Conservation (phyloP, 495 filamentous ascomycete species). For the Tetracladium setigerum region DNA sequence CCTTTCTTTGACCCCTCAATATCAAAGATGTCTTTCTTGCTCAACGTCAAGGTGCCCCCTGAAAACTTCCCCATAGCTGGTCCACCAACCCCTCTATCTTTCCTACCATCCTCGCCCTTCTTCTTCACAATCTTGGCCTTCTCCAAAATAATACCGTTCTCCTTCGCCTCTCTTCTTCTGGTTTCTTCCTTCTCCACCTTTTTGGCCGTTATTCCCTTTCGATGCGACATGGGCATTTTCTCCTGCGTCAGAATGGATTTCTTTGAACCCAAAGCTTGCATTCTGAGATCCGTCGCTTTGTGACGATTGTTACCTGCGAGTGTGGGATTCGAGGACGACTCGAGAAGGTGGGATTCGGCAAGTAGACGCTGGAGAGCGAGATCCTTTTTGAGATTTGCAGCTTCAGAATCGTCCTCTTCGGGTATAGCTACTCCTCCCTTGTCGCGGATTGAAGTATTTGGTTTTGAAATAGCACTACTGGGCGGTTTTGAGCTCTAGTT, state of each 20-base stretch:
- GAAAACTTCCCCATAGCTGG: slow-evolving; percentile 74
- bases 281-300: slow-evolving; percentile 73
- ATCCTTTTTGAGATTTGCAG: slow-evolving; percentile 77
- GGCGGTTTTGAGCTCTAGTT: slow-evolving; percentile 42
- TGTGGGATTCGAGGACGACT: slow-evolving; percentile 51
- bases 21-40: slow-evolving; percentile 61
- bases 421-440: slow-evolving; percentile 15
- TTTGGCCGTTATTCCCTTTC: slow-evolving; percentile 69
- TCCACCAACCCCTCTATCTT: slow-evolving; percentile 61
- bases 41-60: slow-evolving; percentile 72
- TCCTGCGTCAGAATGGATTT: slow-evolving; percentile 61
- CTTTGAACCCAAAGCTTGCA: slow-evolving; percentile 75
- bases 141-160: slow-evolving; percentile 89
- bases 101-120: slow-evolving; percentile 32
- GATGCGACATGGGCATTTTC: slow-evolving; percentile 76
- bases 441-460: slow-evolving; percentile 10
- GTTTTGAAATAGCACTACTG: slow-evolving; percentile 32
- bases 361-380: slow-evolving; percentile 84
- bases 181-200: slow-evolving; percentile 55
- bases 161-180: slow-evolving; percentile 68
- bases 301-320: slow-evolving; percentile 57
- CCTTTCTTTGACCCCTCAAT: slow-evolving; percentile 48
- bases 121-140: slow-evolving; percentile 41
- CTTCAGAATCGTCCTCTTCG: slow-evolving; percentile 42
- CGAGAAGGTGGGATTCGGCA: slow-evolving; percentile 86